Base-by-base conservation (phyloP, 768 basidiomycete genomes). In the Suillus ampliporus region DNA sequence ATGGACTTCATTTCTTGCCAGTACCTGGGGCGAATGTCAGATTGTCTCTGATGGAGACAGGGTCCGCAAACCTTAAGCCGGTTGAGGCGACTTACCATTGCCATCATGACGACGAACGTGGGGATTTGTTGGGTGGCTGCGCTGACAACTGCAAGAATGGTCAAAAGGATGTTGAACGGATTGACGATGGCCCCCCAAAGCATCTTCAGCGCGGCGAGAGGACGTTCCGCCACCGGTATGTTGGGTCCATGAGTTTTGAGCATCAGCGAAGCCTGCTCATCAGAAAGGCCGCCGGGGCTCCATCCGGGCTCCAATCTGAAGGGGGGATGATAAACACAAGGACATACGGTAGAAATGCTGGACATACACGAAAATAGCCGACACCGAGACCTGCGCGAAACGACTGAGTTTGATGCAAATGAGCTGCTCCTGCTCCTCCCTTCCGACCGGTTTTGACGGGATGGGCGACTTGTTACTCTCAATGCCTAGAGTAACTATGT, bases 71-170 rank as follows among this genome's bases (percentile, higher is more conserved):
- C 69, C 76, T 73, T 54, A 77, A 52, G 13, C 70, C 68, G 3
- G 74, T 74, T 14, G 77, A 77, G 48, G 77, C 76, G 35, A 77
- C 57, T n/a, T 2, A 78, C 76, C 76, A 77, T 77, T 41, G 65
- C 60, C 41, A 78, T 68, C 75, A 77, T 76, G 51, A 77, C 76
- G 10, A 65, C 65, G 37, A 78, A 77, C 2, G 76, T 77, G 8
- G 76, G 68, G 15, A 71, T 34, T 23, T 77, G 77, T 48, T 70
- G 11, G 17, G 76, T 77, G 15, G 71, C 77, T n/a, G 74, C 66
- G 41, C 74, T 78, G 43, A 78, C 57, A 5, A 71, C 0, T 0
- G 76, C 76, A 10, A 77, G 74, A 50, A 74, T 60, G 8, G 68
- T 70, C 61, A 77, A 58, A 43, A 77, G 68, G 14, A 78, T 57